phyloP scores from a whole-genome alignment of 1,284 basidiomycete species.

The Kwoniella shivajii region DNA sequence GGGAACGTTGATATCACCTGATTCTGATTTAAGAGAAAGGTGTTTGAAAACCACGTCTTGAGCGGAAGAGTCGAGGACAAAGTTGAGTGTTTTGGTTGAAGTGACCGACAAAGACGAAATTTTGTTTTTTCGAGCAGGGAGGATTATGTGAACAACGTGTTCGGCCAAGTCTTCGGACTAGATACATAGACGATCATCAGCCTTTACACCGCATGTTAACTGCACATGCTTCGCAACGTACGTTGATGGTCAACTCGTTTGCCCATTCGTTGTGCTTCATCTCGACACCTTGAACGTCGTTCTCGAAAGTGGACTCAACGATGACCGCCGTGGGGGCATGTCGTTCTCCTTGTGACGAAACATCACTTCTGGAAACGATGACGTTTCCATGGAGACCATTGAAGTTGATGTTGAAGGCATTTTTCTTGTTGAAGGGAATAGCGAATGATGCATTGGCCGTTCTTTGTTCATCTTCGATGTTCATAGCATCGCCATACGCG shows the following conservation, averaged over 20 bases:
- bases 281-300: constrained; percentile 15
- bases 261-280: constrained; percentile 9
- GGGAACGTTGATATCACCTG: constrained; percentile 18
- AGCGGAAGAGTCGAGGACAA: constrained; percentile 24
- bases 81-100: constrained; percentile 17
- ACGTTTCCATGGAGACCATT: constrained; percentile 17
- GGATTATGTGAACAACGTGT: constrained; percentile 28
- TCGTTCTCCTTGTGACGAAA: not conserved
- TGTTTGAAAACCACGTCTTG: constrained; percentile 19
- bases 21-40: constrained; percentile 20
- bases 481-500: constrained; percentile 5
- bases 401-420: constrained; percentile 20
- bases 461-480: constrained; percentile 9
- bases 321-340: constrained; percentile 13
- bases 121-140: constrained; percentile 15
- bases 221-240: constrained; percentile 2
- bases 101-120: constrained; percentile 20
- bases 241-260: constrained; percentile 18
- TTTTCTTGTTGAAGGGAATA: constrained; percentile 7
- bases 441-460: constrained; percentile 30
- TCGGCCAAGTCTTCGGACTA: constrained; percentile 4
- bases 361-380: constrained; percentile 24
- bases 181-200: not conserved
- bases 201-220: not conserved
- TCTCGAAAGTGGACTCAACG: constrained; percentile 26